Evolutionary conservation across 495 filamentous ascomycete species (phyloP).

Genomic region (Penicillium turbatum): DNA sequence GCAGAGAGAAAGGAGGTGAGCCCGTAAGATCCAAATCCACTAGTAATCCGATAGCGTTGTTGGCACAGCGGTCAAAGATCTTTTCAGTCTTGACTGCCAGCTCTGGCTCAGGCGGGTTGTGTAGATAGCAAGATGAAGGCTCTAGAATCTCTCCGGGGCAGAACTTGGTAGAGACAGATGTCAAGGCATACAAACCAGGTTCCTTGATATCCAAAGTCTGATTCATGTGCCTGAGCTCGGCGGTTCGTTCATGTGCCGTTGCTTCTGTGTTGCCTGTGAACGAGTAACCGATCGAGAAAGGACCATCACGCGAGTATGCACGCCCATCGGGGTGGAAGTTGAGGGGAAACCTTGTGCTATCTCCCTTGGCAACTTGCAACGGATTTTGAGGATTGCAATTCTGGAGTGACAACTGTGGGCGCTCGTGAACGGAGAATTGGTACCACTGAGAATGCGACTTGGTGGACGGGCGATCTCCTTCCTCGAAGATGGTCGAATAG

Average conservation of each 20-base stretch:
- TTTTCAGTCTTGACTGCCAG: slow-evolving; percentile 67
- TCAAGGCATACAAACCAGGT: slow-evolving; percentile 80
- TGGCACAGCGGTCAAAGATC: slow-evolving; percentile 89
- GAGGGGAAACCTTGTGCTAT: slow-evolving; percentile 63
- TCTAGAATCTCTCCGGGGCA: slow-evolving; percentile 88
- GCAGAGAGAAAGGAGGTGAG: slow-evolving; percentile 79
- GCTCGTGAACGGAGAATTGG: slow-evolving; percentile 84
- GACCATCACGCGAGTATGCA: slow-evolving; percentile 41
- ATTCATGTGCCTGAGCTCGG: slow-evolving; percentile 32
- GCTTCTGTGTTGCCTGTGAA: slow-evolving; percentile 51
- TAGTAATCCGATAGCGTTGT: slow-evolving; percentile 81
- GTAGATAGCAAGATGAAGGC: slow-evolving; percentile 81
- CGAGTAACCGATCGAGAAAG: slow-evolving; percentile 51
- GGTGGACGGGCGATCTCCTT: slow-evolving; percentile 57
- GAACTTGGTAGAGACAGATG: slow-evolving; percentile 68
- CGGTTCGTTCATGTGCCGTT: slow-evolving; percentile 46
- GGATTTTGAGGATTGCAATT: slow-evolving; percentile 75
- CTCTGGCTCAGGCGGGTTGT: slow-evolving; percentile 85
- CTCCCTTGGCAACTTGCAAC: slow-evolving; percentile 75
- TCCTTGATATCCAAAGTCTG: slow-evolving; percentile 56
- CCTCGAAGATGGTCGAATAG: slow-evolving; percentile 56
- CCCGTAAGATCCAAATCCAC: slow-evolving; percentile 86
- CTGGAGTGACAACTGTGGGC: slow-evolving; percentile 64
- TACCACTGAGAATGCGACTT: slow-evolving; percentile 60
- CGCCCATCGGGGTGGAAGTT: slow-evolving; percentile 59